Percentiles rank a stretch among this genome's conserved stretches.
Evolutionary conservation across 768 basidiomycete genomes (phyloP).

Genomic region (Amanita polypyramis): DNA sequence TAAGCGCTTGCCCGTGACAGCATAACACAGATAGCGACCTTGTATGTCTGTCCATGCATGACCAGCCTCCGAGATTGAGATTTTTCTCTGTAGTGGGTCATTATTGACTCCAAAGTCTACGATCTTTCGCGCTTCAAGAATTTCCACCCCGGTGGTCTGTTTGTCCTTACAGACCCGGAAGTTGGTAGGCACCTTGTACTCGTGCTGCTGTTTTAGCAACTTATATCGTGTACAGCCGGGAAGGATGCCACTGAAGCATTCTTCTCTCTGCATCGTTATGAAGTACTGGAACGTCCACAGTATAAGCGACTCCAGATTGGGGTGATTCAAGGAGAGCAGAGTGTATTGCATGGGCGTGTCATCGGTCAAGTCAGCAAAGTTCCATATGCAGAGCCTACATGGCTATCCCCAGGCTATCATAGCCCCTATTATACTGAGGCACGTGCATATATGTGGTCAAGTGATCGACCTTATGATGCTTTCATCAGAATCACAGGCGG

Average conservation of each 20-base stretch:
- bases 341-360: constrained; percentile 32
- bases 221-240: constrained; percentile 34
- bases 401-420: constrained; percentile 55
- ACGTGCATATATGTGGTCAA: not conserved
- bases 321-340: constrained; percentile 46
- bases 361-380: constrained; percentile 52
- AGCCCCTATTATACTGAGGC: constrained; percentile 72
- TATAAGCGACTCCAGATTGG: constrained; percentile 58
- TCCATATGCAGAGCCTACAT: constrained; percentile 75
- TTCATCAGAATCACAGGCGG: constrained; percentile 36
- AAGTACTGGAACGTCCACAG: constrained; percentile 59
- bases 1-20: constrained; percentile 32
- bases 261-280: constrained; percentile 64
- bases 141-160: constrained; percentile 74
- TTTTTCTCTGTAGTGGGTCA: constrained; percentile 50
- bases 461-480: not conserved
- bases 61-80: not conserved
- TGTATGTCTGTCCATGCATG: constrained; percentile 21
- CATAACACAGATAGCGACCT: constrained; percentile 75
- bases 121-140: constrained; percentile 69
- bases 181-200: constrained; percentile 37
- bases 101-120: constrained; percentile 78
- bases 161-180: constrained; percentile 64
- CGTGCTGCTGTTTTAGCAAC: too few relatives aligned
- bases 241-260: constrained; percentile 75